Evolutionary conservation across 164 flowering plant genomes (phyloP).

Genomic region (Nelumbo lutea): DNA sequence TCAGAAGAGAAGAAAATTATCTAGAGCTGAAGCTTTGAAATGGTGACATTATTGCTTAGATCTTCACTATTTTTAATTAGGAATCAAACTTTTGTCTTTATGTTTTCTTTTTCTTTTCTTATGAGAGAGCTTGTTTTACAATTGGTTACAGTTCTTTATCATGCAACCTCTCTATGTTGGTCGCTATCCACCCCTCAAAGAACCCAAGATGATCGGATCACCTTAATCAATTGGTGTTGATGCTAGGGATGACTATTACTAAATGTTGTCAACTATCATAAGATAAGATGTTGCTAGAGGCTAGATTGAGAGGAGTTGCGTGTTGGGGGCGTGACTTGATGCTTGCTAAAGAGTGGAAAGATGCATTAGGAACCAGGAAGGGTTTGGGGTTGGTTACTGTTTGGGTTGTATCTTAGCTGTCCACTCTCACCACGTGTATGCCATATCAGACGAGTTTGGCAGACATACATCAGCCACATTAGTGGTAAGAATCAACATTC

Average conservation of each 20-base stretch:
- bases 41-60: constrained; percentile 36
- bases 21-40: constrained; percentile 68
- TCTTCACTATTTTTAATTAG: constrained; percentile 52
- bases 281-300: constrained; percentile 43
- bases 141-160: constrained; percentile 19
- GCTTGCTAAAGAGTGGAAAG: constrained; percentile 81
- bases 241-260: constrained; percentile 82
- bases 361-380: constrained; percentile 42
- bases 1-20: constrained; percentile 39
- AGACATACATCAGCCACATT: no score
- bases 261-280: constrained; percentile 69
- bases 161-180: constrained; percentile 65
- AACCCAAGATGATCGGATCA: constrained; percentile 57
- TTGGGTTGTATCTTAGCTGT: no score
- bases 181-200: constrained; percentile 57
- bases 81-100: constrained; percentile 37
- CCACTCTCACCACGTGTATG: no score
- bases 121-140: no score
- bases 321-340: constrained; percentile 62
- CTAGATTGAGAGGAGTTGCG: constrained; percentile 67
- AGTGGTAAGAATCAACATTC: no score
- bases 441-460: no score
- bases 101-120: constrained; percentile 28
- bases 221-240: constrained; percentile 81
- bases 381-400: constrained; percentile 64